Evolutionary conservation across 345 rosid species (phyloP).

Genomic region (Melastoma malabathricum): DNA sequence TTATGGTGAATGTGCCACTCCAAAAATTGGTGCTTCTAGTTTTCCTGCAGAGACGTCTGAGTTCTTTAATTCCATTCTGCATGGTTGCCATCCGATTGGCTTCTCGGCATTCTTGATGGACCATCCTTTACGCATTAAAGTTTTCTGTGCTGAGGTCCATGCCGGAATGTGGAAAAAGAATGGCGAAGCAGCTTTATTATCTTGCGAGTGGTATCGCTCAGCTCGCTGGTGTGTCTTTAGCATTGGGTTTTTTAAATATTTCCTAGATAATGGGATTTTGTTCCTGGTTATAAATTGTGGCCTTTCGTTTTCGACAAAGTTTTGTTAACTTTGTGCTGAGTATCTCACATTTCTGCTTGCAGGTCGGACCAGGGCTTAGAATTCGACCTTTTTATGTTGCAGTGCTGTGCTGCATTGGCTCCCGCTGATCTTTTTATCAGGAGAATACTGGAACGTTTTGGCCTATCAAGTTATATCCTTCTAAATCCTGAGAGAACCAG

Average conservation of each 20-base stretch:
- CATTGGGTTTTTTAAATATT: constrained; percentile 4
- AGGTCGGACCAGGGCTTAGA: constrained; percentile 94
- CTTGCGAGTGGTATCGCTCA: constrained; percentile 71
- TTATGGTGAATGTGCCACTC: constrained; percentile 42
- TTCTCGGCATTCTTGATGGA: constrained; percentile 84
- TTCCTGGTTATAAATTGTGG: no score
- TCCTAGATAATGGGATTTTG: background rate
- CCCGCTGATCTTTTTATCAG: constrained; percentile 68
- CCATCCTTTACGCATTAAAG: constrained; percentile 81
- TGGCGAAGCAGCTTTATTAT: constrained; percentile 58
- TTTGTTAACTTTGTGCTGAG: background rate
- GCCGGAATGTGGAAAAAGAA: constrained; percentile 98
- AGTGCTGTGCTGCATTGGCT: constrained; percentile 94
- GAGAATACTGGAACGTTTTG: constrained; percentile 76
- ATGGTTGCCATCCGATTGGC: constrained; percentile 56
- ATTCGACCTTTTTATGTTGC: constrained; percentile 88
- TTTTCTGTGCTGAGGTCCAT: constrained; percentile 73
- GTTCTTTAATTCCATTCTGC: constrained; percentile 55
- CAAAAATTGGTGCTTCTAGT: constrained; percentile 11
- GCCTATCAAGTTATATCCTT: constrained; percentile 50
- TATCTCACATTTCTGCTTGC: constrained; percentile 20
- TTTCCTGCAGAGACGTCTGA: constrained; percentile 25
- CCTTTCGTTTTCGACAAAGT: no score
- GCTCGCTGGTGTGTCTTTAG: constrained; percentile 51
- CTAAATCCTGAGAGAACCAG: constrained; percentile 33